Evolutionary conservation across 345 rosid species (phyloP), one percentile per base, ranked within the genome.

Genomic region (Rhodamnia argentea): DNA sequence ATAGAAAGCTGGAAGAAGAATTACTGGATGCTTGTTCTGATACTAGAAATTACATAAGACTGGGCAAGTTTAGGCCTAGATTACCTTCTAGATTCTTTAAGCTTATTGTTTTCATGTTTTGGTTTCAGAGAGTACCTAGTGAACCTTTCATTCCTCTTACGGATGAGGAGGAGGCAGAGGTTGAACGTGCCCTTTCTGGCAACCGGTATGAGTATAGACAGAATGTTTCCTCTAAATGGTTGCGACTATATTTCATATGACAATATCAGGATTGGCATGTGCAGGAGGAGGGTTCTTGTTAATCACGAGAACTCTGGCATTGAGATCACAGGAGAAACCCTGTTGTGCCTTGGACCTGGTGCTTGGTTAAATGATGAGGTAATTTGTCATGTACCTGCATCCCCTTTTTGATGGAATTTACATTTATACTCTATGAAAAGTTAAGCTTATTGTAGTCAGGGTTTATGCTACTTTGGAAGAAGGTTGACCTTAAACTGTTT

Each of bases 321-420:
- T 88, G 94, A 93, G 85, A 94, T 98, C 83, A 94, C 95, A 18
- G 97, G 94, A 82, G 86, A 94, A 88, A 32, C 87, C 86, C 86
- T 98, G 86, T 93, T 86, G 88, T 96, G 98, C 88, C 98, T 98
- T 55, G 88, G 87, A 88, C 97, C 99, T 26, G 86, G 90, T 24
- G 90, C 89, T 87, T 98, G 99, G 99, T 91, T 98, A 92, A 98
- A 98, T 87, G 99, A 98, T 88, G 99, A 98, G 99, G 99, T 98
- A 85, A 59, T 85, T 20, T 58, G 85, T 83, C 32, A 44, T 59
- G 74, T 47, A 23, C 55, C 70, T 37, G 29, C 81, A 37, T 32
- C 47, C 81, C 55, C 50, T 18, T 70, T 70, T 37, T 18, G 47
- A 70, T 70, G 20, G 13, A 70, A 70, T 70, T 70, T 37, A 18